These are phyloP conservation scores for Cyclocybe aegerita DNA, from an alignment of 768 basidiomycete species.

Conservation along the genomic window DNA sequence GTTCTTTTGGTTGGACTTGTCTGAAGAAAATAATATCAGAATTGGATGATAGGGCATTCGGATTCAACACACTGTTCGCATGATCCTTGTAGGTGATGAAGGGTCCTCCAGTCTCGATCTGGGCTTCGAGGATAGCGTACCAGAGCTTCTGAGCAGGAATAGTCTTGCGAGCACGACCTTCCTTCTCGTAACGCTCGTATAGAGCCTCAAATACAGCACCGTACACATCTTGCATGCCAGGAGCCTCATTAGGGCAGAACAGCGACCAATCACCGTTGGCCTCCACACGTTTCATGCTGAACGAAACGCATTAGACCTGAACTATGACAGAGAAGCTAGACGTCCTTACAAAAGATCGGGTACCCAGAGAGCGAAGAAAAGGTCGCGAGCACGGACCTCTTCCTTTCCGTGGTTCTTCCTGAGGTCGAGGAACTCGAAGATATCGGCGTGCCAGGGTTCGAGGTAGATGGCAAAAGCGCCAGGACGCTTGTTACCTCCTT, in stretches of 20 bases:
- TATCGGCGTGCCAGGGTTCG: slow-evolving; percentile 98
- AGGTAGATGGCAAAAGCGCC: slow-evolving; percentile 98
- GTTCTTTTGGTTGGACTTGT: slow-evolving; percentile 98
- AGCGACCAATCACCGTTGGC: slow-evolving; percentile 87
- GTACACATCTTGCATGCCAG: slow-evolving; percentile 84
- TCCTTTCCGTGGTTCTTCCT: slow-evolving; percentile 99
- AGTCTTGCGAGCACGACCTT: slow-evolving; percentile 81
- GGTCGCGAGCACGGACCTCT: slow-evolving; percentile 91
- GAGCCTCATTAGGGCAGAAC: slow-evolving; percentile 97
- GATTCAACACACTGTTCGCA: slow-evolving; percentile 68
- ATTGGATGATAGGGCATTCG: background rate
- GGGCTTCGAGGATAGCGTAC: slow-evolving; percentile 95
- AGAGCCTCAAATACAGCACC: slow-evolving; percentile 87
- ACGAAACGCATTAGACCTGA: background rate
- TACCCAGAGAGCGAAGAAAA: slow-evolving; percentile 99
- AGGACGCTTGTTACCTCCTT: slow-evolving; percentile 98
- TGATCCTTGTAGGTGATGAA: slow-evolving; percentile 99
- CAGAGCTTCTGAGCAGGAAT: slow-evolving; percentile 97
- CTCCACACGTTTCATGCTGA: slow-evolving; percentile 96
- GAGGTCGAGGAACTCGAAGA: slow-evolving; percentile 97
- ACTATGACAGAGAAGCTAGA: background rate
- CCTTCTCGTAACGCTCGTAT: slow-evolving; percentile 85
- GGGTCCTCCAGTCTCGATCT: slow-evolving; percentile 98
- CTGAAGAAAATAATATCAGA: slow-evolving; percentile 33
- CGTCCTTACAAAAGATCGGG: slow-evolving; percentile 85